These are phyloP conservation scores for Sclerotinia spermophila DNA, from an alignment of 2,329 filamentous ascomycete species.

Conservation along the genomic window DNA sequence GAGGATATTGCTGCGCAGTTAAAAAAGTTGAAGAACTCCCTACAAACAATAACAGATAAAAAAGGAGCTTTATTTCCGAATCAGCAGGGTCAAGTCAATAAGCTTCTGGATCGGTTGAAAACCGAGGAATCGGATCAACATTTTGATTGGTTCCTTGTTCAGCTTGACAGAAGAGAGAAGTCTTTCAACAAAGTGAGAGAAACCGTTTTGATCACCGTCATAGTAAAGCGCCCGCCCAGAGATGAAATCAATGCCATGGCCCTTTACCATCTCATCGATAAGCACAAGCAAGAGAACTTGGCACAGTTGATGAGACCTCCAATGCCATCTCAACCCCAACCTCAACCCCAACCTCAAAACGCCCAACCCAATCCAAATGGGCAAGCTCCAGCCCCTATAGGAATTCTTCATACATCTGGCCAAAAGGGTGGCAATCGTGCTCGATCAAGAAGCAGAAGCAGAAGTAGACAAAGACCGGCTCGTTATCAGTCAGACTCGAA, in stretches of 20 bases:
- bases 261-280: conserved; percentile 28
- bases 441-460: not conserved
- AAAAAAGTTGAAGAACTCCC: conserved; percentile 30
- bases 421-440: not conserved
- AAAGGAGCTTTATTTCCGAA: conserved; percentile 29
- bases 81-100: conserved; percentile 34
- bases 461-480: not conserved
- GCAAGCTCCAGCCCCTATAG: not conserved
- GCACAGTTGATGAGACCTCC: conserved; percentile 20
- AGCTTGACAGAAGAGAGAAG: conserved; percentile 28
- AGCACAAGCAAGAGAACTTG: conserved; percentile 20
- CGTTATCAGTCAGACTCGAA: conserved; percentile 21
- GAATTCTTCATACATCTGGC: not conserved
- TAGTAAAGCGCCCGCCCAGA: conserved; percentile 28
- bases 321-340: conserved; percentile 1
- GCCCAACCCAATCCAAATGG: conserved; percentile 8
- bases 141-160: conserved; percentile 35
- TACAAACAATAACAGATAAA: conserved; percentile 31
- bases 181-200: conserved; percentile 24
- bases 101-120: conserved; percentile 31
- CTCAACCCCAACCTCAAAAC: conserved; percentile 13
- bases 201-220: conserved; percentile 33
- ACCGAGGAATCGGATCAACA: conserved; percentile 26
- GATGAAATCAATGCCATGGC: conserved; percentile 24
- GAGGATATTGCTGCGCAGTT: conserved; percentile 33